Base-by-base conservation (phyloP, 1,139 yeast genomes). In the Protomyces inundatus region DNA sequence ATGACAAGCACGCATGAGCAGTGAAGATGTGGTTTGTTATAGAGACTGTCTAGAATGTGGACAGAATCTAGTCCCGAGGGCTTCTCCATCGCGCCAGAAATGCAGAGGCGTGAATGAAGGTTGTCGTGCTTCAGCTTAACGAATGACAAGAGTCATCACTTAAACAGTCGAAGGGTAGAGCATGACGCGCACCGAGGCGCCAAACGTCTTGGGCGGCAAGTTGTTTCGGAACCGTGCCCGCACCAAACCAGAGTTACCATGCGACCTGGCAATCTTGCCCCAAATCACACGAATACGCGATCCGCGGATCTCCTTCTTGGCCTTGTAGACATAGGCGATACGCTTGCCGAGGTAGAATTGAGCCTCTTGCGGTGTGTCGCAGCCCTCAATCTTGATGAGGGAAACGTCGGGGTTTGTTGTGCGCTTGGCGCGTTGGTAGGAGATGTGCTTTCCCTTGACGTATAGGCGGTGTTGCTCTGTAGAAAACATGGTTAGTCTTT, bases 151-250 rank as follows among this genome's bases (percentile, higher is more conserved):
- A n/a, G n/a, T n/a, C n/a, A n/a, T n/a, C n/a, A n/a, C n/a, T 89
- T 91, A 93, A 87, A 93, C 93, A 95, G 88, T 91, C 76, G 98
- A 93, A 83, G 98, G 98, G 90, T 93, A 93, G 83, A 93, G 91
- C 67, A 66, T 66, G 85, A 93, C 87, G 86, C 98, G 90, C 80
- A 93, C 98, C 73, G 97, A 88, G 79, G 98, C 97, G 84, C 98
- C 98, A 80, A 93, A 90, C 75, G 98, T 90, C 89, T 91, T 90
- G 76, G 98, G 91, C 81, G 98, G 98, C 79, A 93, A 88, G 91
- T 93, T 93, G 83, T 89, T 87, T 84, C 89, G 91, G 95, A 93
- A 93, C 84, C 86, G 89, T 78, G 98, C 98, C 84, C 98, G 93
- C 75, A 93, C 97, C 74, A 89, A 83, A 83, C 98, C 98, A 77